Evolutionary conservation across 305 asterid species (phyloP).

Genomic region (Andrographis paniculata): DNA sequence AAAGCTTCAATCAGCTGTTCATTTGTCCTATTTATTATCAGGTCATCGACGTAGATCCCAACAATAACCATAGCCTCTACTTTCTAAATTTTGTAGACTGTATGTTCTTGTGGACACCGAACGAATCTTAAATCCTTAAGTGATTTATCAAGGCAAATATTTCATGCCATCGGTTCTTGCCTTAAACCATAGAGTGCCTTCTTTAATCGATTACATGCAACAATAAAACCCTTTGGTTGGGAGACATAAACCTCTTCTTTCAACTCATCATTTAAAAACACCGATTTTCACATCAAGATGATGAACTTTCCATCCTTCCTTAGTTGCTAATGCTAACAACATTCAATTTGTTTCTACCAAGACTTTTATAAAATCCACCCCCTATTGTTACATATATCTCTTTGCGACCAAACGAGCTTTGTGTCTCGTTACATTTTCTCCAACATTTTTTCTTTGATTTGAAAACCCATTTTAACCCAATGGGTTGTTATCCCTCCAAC

Average conservation of each 20-base stretch:
- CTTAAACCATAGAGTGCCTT: background rate
- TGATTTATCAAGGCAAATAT: background rate
- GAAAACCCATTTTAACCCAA: background rate
- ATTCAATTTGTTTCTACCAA: background rate
- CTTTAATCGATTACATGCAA: background rate
- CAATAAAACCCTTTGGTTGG: background rate
- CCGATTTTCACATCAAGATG: conserved; percentile 1
- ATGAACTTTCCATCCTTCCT: background rate
- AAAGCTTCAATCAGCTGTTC: background rate
- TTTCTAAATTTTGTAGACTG: background rate
- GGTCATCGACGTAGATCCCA: conserved; percentile 3
- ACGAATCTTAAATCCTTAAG: background rate
- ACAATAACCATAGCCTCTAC: background rate
- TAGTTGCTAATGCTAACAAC: background rate
- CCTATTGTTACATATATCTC: background rate
- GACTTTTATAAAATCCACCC: background rate
- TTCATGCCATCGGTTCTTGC: background rate
- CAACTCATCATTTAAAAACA: background rate
- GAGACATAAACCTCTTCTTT: background rate
- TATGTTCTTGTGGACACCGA: background rate
- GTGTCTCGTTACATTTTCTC: background rate
- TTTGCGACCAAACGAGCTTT: background rate
- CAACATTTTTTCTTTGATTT: background rate
- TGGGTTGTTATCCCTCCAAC: background rate
- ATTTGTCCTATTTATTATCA: background rate